Evolutionary conservation across 177 flowering plant genomes (phyloP).

Genomic region (Vitis hybrid): DNA sequence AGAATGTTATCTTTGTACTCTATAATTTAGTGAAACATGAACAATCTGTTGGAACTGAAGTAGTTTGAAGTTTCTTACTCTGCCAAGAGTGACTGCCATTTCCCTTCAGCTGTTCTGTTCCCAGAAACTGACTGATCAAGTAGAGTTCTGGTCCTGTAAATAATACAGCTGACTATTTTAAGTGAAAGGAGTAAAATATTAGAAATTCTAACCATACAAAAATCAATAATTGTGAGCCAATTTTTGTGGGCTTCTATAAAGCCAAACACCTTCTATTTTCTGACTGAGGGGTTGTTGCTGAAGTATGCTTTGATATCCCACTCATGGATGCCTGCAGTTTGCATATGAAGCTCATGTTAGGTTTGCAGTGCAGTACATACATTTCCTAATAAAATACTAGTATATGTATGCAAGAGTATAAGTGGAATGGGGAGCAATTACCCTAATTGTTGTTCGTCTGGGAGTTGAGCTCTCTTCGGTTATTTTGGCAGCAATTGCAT

Average conservation of each 20-base stretch:
- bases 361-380: background rate
- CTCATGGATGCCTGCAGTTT: conserved; percentile 49
- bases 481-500: conserved; percentile 23
- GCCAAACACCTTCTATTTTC: conserved; percentile 50
- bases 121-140: conserved; percentile 30
- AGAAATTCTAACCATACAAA: background rate
- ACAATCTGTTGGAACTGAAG: background rate
- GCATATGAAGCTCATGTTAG: conserved; percentile 13
- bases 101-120: conserved; percentile 34
- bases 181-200: background rate
- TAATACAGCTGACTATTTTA: conserved; percentile 4
- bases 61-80: conserved; percentile 36
- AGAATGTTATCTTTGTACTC: no score
- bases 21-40: background rate
- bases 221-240: background rate
- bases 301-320: conserved; percentile 31
- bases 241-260: background rate
- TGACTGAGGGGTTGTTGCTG: conserved; percentile 24
- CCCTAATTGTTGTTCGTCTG: conserved; percentile 39
- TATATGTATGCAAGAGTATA: background rate
- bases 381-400: background rate
- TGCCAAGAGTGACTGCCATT: conserved; percentile 30
- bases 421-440: conserved; percentile 15
- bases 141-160: conserved; percentile 38
- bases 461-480: conserved; percentile 27